These are phyloP conservation scores for Apophysomyces variabilis DNA, from an alignment of 371 early-diverging fungal species.

Conservation along the genomic window DNA sequence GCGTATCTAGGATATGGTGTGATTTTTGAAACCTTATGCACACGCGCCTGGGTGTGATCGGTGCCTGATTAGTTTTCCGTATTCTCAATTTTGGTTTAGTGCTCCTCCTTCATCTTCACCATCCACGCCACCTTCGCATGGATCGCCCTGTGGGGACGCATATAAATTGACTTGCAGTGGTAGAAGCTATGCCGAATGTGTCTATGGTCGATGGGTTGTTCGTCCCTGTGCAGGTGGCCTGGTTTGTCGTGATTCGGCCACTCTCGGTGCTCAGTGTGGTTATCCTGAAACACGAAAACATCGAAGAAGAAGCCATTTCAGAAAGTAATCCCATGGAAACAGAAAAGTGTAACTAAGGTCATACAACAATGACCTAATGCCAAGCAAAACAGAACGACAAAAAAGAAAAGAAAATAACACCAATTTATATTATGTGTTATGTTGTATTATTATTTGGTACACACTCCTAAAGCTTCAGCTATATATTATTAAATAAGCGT, in stretches of 20 bases:
- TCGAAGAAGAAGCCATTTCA: neutral
- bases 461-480: neutral
- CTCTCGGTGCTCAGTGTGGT: neutral
- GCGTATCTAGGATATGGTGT: too few species aligned
- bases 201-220: constrained; percentile 19
- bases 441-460: too few species aligned
- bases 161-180: constrained; percentile 15
- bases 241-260: constrained; percentile 10
- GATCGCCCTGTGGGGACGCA: constrained; percentile 12
- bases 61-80: neutral
- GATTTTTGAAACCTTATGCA: too few species aligned
- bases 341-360: neutral
- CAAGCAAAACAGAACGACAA: neutral
- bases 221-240: constrained; percentile 16
- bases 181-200: constrained; percentile 14
- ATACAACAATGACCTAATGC: neutral
- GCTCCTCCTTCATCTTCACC: neutral
- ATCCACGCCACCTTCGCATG: constrained; percentile 3
- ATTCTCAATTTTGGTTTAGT: neutral
- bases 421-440: too few species aligned
- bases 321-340: neutral
- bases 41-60: too few species aligned
- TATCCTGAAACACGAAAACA: neutral
- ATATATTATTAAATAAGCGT: neutral
- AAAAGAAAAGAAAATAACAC: neutral